These are phyloP conservation scores for Nothomitra cinnamomea DNA, from an alignment of 2,329 filamentous ascomycete genomes.

Conservation along the genomic window DNA sequence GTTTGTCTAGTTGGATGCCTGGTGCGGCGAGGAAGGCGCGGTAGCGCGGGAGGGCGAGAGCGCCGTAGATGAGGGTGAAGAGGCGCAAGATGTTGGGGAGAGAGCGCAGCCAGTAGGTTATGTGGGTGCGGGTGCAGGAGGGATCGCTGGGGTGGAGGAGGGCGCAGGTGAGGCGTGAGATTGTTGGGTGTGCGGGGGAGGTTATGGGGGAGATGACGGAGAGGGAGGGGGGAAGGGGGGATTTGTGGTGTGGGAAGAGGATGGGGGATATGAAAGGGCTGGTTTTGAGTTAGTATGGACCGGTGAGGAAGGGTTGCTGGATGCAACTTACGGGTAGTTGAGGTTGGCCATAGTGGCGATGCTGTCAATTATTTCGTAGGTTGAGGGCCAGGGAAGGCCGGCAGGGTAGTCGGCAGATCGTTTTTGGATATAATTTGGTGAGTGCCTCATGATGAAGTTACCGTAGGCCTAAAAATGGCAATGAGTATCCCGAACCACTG, in stretches of 20 bases:
- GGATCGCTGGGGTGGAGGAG: constrained; percentile 76
- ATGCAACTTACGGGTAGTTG: constrained; percentile 58
- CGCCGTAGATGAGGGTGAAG: constrained; percentile 57
- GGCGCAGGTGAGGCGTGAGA: constrained; percentile 73
- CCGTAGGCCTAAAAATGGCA: constrained; percentile 31
- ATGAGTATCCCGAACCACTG: not conserved
- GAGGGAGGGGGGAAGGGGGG: constrained; percentile 45
- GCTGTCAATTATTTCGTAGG: constrained; percentile 62
- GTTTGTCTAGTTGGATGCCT: constrained; percentile 41
- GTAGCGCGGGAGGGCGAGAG: constrained; percentile 52
- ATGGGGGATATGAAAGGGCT: constrained; percentile 71
- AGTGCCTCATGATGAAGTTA: constrained; percentile 50
- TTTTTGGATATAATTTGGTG: constrained; percentile 60
- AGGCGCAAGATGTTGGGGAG: constrained; percentile 66
- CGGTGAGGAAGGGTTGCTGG: not conserved
- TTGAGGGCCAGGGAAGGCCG: constrained; percentile 54
- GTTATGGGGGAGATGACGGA: constrained; percentile 58
- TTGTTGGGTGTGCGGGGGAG: constrained; percentile 70
- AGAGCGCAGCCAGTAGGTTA: constrained; percentile 72
- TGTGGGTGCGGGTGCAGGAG: constrained; percentile 71
- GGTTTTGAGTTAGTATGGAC: constrained; percentile 11
- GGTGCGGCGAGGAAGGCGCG: constrained; percentile 53
- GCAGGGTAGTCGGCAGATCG: constrained; percentile 52
- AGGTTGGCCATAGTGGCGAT: constrained; percentile 66
- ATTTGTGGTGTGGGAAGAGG: constrained; percentile 54